phyloP scores from a whole-genome alignment of 257 asterid genomes.

The Gentiana macrophylla region DNA sequence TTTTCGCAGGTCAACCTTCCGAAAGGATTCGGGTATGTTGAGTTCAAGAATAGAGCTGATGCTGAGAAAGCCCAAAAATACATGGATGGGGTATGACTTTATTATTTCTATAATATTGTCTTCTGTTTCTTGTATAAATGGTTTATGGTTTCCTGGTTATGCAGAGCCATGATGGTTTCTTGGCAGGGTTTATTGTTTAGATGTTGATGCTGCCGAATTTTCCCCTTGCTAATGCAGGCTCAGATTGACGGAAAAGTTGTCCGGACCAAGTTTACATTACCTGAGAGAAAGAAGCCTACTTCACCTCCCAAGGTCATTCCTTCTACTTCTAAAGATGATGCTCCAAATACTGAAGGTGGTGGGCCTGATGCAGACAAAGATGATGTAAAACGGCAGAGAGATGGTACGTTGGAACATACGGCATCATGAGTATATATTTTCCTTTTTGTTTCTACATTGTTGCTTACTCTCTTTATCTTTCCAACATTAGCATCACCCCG shows the following conservation, averaged over 20 bases:
- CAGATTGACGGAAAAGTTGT: conserved; percentile 97
- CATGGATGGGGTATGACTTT: conserved; percentile 79
- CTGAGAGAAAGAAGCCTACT: conserved; percentile 72
- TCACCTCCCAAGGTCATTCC: conserved; percentile 64
- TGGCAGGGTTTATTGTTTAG: no score
- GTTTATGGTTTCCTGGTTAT: background rate
- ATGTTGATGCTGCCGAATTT: background rate
- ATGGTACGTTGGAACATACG: conserved; percentile 32
- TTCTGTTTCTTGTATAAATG: background rate
- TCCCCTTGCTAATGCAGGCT: conserved; percentile 41
- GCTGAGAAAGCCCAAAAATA: conserved; percentile 86
- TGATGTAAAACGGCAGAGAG: conserved; percentile 63
- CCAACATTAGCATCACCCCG: conserved; percentile 66
- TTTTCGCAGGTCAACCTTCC: conserved; percentile 74
- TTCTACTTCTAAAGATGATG: conserved; percentile 58
- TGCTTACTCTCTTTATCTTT: conserved; percentile 5
- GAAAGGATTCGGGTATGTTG: conserved; percentile 90
- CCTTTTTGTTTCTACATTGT: background rate
- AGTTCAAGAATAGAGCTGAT: conserved; percentile 81
- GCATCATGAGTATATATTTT: no score
- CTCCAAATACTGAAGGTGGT: conserved; percentile 49
- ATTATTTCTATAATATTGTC: background rate
- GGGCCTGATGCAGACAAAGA: conserved; percentile 54
- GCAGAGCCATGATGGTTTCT: background rate
- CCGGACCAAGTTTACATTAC: conserved; percentile 75